Evolutionary conservation across 148 eudicot genomes (phyloP), one percentile per base, ranked within the genome.

Genomic region (Silene latifolia): DNA sequence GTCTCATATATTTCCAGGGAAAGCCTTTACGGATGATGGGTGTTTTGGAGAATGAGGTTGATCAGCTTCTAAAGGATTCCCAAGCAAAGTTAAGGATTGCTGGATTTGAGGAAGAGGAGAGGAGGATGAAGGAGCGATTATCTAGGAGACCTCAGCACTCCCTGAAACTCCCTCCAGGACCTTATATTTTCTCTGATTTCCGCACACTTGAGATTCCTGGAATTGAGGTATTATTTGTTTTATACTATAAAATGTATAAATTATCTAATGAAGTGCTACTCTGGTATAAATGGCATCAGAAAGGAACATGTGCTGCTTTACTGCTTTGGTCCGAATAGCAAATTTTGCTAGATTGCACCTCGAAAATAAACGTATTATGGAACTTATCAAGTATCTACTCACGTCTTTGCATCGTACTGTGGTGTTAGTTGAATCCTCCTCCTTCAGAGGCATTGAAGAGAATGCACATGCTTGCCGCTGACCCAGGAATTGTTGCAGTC

Each of bases 401-500:
- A 27, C 70, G 51, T 63, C 17, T 8, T 19, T 51, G 32, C 42
- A 21, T 48, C 19, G 27, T 76, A 74, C 62, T 76, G 63, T 75
- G 72, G 61, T 47, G 68, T 53, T 82, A 90, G 97, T 80, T 94
- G 78, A 82, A 83, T 83, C 98, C 98, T 81, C 89, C 92, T 58
- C 85, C 98, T 68, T 88, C 89, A 64, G 91, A 90, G 85, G 96
- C 98, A 56, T 79, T 94, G 58, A 89, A 84, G 77, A 79, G 85
- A 81, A 88, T 94, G 96, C 97, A 94, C 79, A 90, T 80, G 88
- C 96, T 94, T 78, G 98, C 98, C 66, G 88, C 97, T 42, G 98
- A 94, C 80, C 93, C 91, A 51, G 98, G 98, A 84, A 90, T 94
- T 67, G 89, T 91, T 75, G 91, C 98, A 72, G 83, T 94, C 79